Conservation (phyloP, 2,329 filamentous ascomycete species). For the Colletotrichum sidae region DNA sequence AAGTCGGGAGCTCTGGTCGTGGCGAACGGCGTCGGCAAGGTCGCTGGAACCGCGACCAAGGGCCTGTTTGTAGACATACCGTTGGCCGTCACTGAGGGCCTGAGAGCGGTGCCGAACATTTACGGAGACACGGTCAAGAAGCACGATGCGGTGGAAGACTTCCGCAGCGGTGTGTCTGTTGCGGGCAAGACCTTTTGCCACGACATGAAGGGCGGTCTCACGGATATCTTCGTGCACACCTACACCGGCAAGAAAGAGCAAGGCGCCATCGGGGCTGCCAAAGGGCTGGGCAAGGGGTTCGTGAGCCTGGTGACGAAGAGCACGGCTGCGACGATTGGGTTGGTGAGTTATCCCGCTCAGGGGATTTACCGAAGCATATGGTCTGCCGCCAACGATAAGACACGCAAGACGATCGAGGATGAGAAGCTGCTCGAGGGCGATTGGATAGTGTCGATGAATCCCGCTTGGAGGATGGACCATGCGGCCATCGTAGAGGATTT, state of each 20-base stretch:
- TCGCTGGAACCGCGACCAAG: slow-evolving; percentile 68
- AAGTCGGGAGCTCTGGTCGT: slow-evolving; percentile 36
- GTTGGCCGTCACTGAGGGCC: slow-evolving; percentile 37
- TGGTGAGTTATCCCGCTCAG: slow-evolving; percentile 37
- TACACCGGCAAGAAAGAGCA: slow-evolving; percentile 36
- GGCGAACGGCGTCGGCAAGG: slow-evolving; percentile 64
- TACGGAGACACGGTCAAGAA: slow-evolving; percentile 36
- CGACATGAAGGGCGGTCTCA: slow-evolving; percentile 33
- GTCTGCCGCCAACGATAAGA: slow-evolving; percentile 19
- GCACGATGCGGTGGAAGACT: slow-evolving; percentile 30
- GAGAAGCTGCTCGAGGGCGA: slow-evolving; percentile 34
- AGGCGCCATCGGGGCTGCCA: slow-evolving; percentile 32
- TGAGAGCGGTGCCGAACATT: slow-evolving; percentile 37
- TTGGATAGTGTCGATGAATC: slow-evolving; percentile 34
- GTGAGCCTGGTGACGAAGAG: slow-evolving; percentile 37
- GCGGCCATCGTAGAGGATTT: slow-evolving; percentile 36
- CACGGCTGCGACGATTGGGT: slow-evolving; percentile 32
- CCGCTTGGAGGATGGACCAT: slow-evolving; percentile 32
- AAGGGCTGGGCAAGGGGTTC: slow-evolving; percentile 36
- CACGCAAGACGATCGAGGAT: slow-evolving; percentile 29
- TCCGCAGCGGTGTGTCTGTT: slow-evolving; percentile 36
- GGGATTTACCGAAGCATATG: slow-evolving; percentile 35
- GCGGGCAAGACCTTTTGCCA: slow-evolving; percentile 35
- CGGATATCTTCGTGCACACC: slow-evolving; percentile 36
- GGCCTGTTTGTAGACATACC: slow-evolving; percentile 62